Percentiles rank a stretch among this genome's conserved stretches.
phyloP scores from a whole-genome alignment of 495 filamentous ascomycete species.

The Aspergillus conjunctus region DNA sequence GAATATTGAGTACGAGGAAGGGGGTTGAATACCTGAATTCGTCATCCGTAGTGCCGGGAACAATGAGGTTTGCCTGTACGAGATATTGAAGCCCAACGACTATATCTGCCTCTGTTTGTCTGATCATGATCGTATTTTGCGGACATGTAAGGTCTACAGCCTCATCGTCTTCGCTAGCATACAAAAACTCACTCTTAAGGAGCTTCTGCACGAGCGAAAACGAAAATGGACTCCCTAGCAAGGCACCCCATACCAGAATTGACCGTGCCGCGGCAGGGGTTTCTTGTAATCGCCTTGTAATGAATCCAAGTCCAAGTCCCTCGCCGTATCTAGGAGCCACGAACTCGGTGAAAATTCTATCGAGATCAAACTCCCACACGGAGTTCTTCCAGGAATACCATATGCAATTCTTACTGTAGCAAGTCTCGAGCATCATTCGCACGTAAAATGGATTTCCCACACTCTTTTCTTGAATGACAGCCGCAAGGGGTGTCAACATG shows the following conservation, averaged over 20 bases:
- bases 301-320: constrained; percentile 77
- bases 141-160: constrained; percentile 38
- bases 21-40: constrained; percentile 49
- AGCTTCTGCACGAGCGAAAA: constrained; percentile 79
- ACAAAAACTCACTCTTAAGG: constrained; percentile 67
- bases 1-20: constrained; percentile 2
- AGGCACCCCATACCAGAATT: constrained; percentile 84
- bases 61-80: constrained; percentile 73
- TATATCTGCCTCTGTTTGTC: constrained; percentile 53
- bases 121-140: constrained; percentile 35
- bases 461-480: constrained; percentile 80
- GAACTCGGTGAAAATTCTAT: constrained; percentile 80
- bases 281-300: constrained; percentile 73
- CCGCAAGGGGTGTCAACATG: constrained; percentile 50
- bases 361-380: constrained; percentile 80
- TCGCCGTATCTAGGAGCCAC: constrained; percentile 73
- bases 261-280: constrained; percentile 68
- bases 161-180: constrained; percentile 44
- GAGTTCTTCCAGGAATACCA: constrained; percentile 84
- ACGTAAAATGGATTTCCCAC: constrained; percentile 86
- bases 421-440: constrained; percentile 85
- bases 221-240: constrained; percentile 77
- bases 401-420: constrained; percentile 80
- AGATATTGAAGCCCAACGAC: constrained; percentile 77
- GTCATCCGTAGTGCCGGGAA: constrained; percentile 77